Conservation (phyloP, 2,329 filamentous ascomycete genomes). For the Curvularia lunata region DNA sequence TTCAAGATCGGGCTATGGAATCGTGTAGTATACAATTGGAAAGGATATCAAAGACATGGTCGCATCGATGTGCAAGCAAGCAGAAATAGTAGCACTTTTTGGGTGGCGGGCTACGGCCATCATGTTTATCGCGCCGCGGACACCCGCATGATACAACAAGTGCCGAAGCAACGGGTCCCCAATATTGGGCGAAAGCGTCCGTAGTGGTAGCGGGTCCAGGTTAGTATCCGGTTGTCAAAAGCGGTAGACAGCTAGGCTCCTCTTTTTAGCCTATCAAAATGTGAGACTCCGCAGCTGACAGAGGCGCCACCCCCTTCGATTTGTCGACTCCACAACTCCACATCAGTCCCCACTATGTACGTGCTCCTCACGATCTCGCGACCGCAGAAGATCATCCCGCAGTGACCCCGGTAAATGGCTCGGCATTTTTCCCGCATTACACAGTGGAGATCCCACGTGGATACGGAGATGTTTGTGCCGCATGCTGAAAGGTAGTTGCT, state of each 20-base stretch:
- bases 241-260: constrained; percentile 11
- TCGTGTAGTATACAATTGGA: constrained; percentile 20
- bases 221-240: constrained; percentile 6
- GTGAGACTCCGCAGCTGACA: constrained; percentile 24
- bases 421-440: constrained; percentile 1
- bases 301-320: constrained; percentile 19
- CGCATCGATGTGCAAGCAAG: constrained; percentile 8
- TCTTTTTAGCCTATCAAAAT: constrained; percentile 22
- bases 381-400: constrained; percentile 13
- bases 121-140: neutral
- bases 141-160: constrained; percentile 17
- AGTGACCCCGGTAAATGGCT: constrained; percentile 3
- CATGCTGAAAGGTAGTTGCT: neutral
- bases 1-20: constrained; percentile 11
- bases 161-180: constrained; percentile 19
- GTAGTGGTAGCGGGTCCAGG: constrained; percentile 9
- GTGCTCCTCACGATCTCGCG: constrained; percentile 17
- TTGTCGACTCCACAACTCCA: constrained; percentile 22
- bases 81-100: constrained; percentile 4
- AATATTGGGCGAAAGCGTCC: constrained; percentile 4
- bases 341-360: constrained; percentile 24
- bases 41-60: constrained; percentile 5
- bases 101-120: constrained; percentile 2
- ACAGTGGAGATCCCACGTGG: neutral
- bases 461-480: neutral